Percentiles rank a stretch among this genome's conserved stretches.
These are phyloP conservation scores for Candida ponderosae DNA, from an alignment of 805 yeast species.

Conservation along the genomic window DNA sequence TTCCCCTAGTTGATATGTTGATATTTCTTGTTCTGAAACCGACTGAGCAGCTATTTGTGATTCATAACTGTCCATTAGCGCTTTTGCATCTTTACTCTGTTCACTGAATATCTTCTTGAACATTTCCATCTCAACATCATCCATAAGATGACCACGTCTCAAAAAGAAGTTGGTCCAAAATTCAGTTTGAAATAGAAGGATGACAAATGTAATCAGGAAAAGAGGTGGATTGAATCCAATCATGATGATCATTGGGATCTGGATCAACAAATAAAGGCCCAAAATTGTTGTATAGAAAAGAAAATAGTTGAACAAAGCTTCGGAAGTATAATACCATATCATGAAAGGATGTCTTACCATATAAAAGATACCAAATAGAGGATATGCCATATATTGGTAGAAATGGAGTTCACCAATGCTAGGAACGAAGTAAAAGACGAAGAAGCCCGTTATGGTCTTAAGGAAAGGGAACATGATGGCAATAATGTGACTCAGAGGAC, in stretches of 20 bases:
- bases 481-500: no score
- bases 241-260: neutral
- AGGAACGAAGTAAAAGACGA: neutral
- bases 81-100: no score
- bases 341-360: slow-evolving; percentile 26
- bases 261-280: neutral
- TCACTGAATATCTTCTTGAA: no score
- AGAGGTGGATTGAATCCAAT: neutral
- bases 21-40: no score
- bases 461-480: neutral
- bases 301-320: no score
- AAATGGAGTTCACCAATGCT: slow-evolving; percentile 9
- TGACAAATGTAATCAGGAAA: neutral
- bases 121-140: neutral
- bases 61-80: no score
- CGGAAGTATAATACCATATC: neutral
- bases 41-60: no score
- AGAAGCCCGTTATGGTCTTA: neutral
- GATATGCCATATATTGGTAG: slow-evolving; percentile 20
- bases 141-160: neutral
- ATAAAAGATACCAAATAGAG: no score
- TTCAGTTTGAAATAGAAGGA: neutral
- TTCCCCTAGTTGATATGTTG: no score
- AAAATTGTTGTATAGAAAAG: no score
- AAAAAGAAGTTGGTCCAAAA: neutral